These are phyloP conservation scores for Torrubiellomyces zombiae DNA, from an alignment of 2,329 filamentous ascomycete genomes.

Conservation along the genomic window DNA sequence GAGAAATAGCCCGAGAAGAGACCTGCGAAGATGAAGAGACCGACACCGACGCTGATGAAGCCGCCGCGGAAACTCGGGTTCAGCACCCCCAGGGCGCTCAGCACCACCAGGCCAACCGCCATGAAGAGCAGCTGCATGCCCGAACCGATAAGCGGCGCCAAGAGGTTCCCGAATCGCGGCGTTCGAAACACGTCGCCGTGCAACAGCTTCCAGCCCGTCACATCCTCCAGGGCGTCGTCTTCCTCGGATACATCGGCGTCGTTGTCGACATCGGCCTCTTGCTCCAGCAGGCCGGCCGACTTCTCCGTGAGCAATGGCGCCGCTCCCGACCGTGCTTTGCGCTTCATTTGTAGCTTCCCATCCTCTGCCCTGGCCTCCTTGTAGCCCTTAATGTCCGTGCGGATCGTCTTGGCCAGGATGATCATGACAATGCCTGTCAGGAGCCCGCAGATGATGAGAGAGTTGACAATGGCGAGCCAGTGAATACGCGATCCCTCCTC, in stretches of 20 bases:
- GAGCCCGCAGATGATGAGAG: slow-evolving; percentile 64
- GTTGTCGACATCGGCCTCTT: slow-evolving; percentile 32
- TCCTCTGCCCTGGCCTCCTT: slow-evolving; percentile 51
- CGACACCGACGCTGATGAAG: slow-evolving; percentile 70
- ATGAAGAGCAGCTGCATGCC: slow-evolving; percentile 79
- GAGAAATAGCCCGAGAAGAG: slow-evolving; percentile 81
- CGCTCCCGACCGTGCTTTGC: slow-evolving; percentile 22
- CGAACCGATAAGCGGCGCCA: slow-evolving; percentile 69
- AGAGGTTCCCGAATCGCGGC: slow-evolving; percentile 50
- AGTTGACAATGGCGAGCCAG: slow-evolving; percentile 81
- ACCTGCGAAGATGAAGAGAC: slow-evolving; percentile 70
- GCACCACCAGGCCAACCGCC: slow-evolving; percentile 51
- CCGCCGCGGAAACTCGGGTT: slow-evolving; percentile 84
- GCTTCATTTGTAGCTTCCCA: slow-evolving; percentile 40
- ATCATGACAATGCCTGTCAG: slow-evolving; percentile 66
- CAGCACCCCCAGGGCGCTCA: slow-evolving; percentile 60
- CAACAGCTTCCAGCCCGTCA: slow-evolving; percentile 75
- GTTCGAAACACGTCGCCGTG: slow-evolving; percentile 78
- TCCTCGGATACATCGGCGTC: slow-evolving; percentile 37
- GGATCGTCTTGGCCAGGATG: slow-evolving; percentile 63
- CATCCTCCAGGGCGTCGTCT: slow-evolving; percentile 52
- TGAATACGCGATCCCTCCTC: slow-evolving; percentile 68
- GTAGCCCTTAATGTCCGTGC: slow-evolving; percentile 61
- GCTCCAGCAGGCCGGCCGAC: slow-evolving; percentile 41
- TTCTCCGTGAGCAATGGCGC: slow-evolving; percentile 28